Conservation (phyloP, 2,329 filamentous ascomycete genomes). For the Xylariaceae sp. region DNA sequence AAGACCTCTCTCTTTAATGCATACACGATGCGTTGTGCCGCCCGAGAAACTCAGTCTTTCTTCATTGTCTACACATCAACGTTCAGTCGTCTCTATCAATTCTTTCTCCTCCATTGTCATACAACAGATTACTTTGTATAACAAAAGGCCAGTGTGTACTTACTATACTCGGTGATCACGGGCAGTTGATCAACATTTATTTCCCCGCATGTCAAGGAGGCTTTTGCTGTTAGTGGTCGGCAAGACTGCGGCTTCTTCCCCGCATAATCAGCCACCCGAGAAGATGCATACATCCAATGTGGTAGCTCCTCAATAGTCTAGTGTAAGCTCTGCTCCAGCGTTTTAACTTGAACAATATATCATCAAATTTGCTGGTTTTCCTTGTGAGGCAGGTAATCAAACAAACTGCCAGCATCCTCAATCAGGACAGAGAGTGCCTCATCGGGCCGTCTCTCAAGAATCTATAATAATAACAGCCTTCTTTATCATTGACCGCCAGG, state of each 20-base stretch:
- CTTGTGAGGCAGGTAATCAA: neutral
- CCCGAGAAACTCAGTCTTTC: slow-evolving; percentile 9
- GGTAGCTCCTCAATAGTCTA: neutral
- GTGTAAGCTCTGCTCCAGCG: no score
- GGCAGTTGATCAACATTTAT: neutral
- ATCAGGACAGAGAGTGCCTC: neutral
- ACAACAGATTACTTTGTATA: neutral
- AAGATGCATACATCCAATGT: no score
- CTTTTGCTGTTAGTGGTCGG: neutral
- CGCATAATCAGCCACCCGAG: slow-evolving; percentile 15
- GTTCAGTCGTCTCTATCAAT: neutral
- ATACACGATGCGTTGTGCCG: slow-evolving; percentile 40
- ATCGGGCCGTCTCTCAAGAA: slow-evolving; percentile 2
- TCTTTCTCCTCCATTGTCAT: neutral
- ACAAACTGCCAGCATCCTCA: neutral
- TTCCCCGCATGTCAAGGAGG: slow-evolving; percentile 13
- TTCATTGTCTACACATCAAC: slow-evolving; percentile 2
- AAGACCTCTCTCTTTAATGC: slow-evolving; percentile 25
- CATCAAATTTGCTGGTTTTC: no score
- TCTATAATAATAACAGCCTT: no score
- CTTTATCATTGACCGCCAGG: neutral
- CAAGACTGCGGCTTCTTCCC: slow-evolving; percentile 21
- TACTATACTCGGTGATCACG: neutral
- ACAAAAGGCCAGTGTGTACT: neutral
- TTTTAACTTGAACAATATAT: no score